phyloP scores from a whole-genome alignment of 768 basidiomycete species.

The Russula olivacea region DNA sequence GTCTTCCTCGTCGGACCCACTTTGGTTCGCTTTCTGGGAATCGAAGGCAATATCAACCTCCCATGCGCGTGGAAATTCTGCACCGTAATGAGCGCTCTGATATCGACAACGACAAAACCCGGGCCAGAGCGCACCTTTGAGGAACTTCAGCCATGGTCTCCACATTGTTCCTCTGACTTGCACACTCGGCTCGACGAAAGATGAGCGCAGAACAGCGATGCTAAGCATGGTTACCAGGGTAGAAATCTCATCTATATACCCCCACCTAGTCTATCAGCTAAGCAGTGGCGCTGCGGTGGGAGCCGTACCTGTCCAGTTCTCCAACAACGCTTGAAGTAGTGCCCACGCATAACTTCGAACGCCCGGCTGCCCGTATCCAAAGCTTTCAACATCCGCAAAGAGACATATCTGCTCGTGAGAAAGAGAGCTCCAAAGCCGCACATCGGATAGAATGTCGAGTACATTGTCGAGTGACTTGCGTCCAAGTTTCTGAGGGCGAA shows the following conservation, averaged over 20 bases:
- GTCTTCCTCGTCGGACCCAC: constrained; percentile 36
- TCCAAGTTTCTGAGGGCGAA: constrained; percentile 4
- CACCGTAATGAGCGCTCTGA: neutral
- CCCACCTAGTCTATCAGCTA: constrained; percentile 1
- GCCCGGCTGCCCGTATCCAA: constrained; percentile 62
- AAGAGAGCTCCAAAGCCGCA: constrained; percentile 55
- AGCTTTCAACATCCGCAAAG: constrained; percentile 40
- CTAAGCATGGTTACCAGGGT: constrained; percentile 45
- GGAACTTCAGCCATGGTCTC: constrained; percentile 61
- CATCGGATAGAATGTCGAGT: constrained; percentile 42
- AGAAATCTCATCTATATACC: constrained; percentile 27
- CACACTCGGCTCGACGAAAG: constrained; percentile 64
- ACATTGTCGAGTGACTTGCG: constrained; percentile 30
- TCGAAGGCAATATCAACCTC: constrained; percentile 35
- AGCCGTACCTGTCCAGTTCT: constrained; percentile 40
- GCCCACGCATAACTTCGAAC: constrained; percentile 71
- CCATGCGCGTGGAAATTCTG: constrained; percentile 69
- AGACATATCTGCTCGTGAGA: constrained; percentile 41
- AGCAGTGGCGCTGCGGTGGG: neutral
- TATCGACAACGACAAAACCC: neutral
- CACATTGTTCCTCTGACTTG: constrained; percentile 65
- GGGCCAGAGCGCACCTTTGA: constrained; percentile 50
- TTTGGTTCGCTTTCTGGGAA: constrained; percentile 30
- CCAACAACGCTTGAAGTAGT: constrained; percentile 43
- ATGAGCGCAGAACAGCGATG: constrained; percentile 55